Conservation (phyloP, 257 asterid genomes). For the Misopates orontium region DNA sequence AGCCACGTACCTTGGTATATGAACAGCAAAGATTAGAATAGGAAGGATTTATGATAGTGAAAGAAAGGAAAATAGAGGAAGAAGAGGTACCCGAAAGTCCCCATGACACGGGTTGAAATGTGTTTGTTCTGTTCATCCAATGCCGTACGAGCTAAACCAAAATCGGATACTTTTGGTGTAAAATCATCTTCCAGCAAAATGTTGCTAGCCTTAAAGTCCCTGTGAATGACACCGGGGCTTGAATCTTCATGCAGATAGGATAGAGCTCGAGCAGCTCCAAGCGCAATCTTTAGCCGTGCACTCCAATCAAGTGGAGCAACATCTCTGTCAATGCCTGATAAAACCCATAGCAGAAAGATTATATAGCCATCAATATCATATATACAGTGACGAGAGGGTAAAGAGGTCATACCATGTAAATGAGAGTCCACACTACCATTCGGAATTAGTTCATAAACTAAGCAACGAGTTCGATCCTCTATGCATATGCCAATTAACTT, state of each 20-base stretch:
- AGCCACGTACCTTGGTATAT: conserved; percentile 67
- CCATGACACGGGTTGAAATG: conserved; percentile 96
- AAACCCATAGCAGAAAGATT: conserved; percentile 10
- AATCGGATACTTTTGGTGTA: conserved; percentile 90
- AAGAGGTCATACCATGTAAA: conserved; percentile 65
- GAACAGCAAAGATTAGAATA: conserved; percentile 17
- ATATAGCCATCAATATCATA: neutral
- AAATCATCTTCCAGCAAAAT: conserved; percentile 79
- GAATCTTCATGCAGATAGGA: conserved; percentile 97
- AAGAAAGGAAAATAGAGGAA: no score
- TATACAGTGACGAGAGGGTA: neutral
- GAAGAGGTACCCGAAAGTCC: conserved; percentile 78
- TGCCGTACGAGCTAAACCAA: conserved; percentile 88
- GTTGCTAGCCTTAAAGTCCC: conserved; percentile 95
- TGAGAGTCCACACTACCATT: conserved; percentile 94
- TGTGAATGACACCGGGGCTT: conserved; percentile 89
- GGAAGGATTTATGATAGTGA: neutral
- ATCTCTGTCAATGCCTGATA: conserved; percentile 72
- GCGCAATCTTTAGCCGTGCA: conserved; percentile 85
- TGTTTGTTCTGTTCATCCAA: conserved; percentile 75
- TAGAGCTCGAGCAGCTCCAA: conserved; percentile 94
- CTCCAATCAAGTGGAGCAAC: conserved; percentile 82
- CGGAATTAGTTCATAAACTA: conserved; percentile 74
- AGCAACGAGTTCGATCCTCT: conserved; percentile 79
- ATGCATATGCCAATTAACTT: conserved; percentile 81